Percentiles rank a stretch among this genome's conserved stretches.
These are phyloP conservation scores for Schizothecium vesticola DNA, from an alignment of 495 filamentous ascomycete genomes.

Conservation along the genomic window DNA sequence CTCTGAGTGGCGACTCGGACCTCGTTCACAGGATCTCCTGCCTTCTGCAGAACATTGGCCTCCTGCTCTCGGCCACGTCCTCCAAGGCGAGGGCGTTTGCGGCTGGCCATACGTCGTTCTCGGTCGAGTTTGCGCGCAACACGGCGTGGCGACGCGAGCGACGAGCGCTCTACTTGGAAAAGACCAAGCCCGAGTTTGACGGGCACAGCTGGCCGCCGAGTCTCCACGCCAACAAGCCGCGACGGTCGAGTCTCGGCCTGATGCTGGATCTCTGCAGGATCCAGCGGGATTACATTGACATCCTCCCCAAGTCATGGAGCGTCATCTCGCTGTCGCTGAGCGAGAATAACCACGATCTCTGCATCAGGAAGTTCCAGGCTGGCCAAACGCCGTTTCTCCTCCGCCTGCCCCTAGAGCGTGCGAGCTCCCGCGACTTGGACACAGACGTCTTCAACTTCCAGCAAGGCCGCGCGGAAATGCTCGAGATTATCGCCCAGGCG, in stretches of 20 bases:
- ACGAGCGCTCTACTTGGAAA: conserved; percentile 44
- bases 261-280: conserved; percentile 50
- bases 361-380: conserved; percentile 69
- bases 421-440: conserved; percentile 72
- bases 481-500: conserved; percentile 71
- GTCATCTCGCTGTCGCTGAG: conserved; percentile 80
- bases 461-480: conserved; percentile 67
- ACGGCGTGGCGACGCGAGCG: conserved; percentile 55
- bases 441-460: conserved; percentile 80
- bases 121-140: conserved; percentile 58
- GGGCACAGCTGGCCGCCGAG: conserved; percentile 26
- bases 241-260: conserved; percentile 34
- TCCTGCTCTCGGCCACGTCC: conserved; percentile 60
- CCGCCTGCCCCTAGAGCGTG: conserved; percentile 74
- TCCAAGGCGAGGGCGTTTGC: conserved; percentile 37
- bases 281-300: conserved; percentile 68
- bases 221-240: conserved; percentile 16
- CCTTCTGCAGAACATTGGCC: conserved; percentile 55
- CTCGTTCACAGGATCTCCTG: conserved; percentile 54
- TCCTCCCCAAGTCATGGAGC: conserved; percentile 77
- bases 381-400: conserved; percentile 75
- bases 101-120: conserved; percentile 54
- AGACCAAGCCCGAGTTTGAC: conserved; percentile 23
- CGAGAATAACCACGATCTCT: conserved; percentile 73
- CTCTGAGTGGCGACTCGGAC: conserved; percentile 38